Base-by-base conservation (phyloP, 306 rosid genomes). In the Fragaria iinumae region DNA sequence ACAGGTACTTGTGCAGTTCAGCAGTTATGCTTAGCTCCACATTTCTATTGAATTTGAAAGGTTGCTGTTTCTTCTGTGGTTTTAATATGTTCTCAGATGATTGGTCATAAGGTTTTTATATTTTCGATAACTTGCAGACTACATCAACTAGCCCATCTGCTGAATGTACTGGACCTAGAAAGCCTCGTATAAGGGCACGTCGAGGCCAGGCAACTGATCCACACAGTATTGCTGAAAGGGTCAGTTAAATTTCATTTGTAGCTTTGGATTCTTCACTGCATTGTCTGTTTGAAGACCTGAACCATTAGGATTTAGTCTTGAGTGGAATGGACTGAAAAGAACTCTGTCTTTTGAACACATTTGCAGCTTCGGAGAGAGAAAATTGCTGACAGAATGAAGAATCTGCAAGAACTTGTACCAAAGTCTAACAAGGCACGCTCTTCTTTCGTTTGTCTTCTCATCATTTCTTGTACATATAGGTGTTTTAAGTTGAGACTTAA, bases 181-280 rank as follows among this genome's bases (percentile, higher is more conserved):
- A 73, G 67, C 85, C 82, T 67, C 82, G 76, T 52, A 60, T 17
- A 27, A 80, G 89, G 64, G 89, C 89, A 6, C 87, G 85, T 7
- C 77, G 87, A 75, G 89, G 87, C 72, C 85, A 86, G 77, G 89
- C 87, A 29, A 83, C 89, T 11, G 89, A 86, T 76, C 87, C 87
- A 44, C 87, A 83, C 76, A 83, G 87, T 34, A 86, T 86, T 48
- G 89, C 89, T 11, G 87, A 86, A 83, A 80, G 89, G 84, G 89
- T 86, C 59, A 43, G 82, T 75, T 80, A 17, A 43, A 62, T 25
- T 53, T 39, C 29, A n/a, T 8, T n/a, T 63, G 8, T 66, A 57
- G 8, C 47, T n/a, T 77, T 29, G 50, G 27, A 45, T 5, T 57
- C 49, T 25, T 57, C 55, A 57, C 21, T 27, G 36, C 10, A 3